Percentiles rank a stretch among this genome's conserved stretches.
These are phyloP conservation scores for Paramecium bursaria DNA, from an alignment of 73 alveolate genomes.

Conservation along the genomic window DNA sequence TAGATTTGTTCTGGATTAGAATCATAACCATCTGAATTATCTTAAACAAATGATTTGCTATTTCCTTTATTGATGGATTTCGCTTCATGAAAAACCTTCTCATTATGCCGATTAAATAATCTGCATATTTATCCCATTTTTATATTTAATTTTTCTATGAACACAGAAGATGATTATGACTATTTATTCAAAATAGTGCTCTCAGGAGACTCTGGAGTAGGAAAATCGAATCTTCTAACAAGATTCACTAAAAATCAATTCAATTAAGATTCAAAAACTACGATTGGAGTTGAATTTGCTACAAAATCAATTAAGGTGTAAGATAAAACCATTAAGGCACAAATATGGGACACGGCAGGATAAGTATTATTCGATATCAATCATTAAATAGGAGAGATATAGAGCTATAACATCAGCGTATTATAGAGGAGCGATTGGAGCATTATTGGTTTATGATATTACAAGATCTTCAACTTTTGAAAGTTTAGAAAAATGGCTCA, in stretches of 20 bases:
- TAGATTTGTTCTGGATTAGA: neutral
- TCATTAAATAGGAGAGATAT: constrained; percentile 71
- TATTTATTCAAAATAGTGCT: constrained; percentile 73
- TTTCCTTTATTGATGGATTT: too few species aligned
- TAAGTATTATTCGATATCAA: constrained; percentile 15
- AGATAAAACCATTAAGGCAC: constrained; percentile 71
- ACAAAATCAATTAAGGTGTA: constrained; percentile 66
- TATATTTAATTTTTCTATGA: too few species aligned
- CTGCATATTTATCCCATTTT: too few species aligned
- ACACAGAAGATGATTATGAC: constrained; percentile 74
- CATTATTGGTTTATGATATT: constrained; percentile 86
- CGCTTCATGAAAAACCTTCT: too few species aligned
- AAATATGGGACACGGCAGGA: constrained; percentile 91
- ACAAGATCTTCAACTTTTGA: constrained; percentile 77
- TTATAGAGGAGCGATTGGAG: constrained; percentile 82
- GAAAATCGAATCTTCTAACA: constrained; percentile 82
- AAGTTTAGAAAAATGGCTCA: constrained; percentile 78
- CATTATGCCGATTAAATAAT: too few species aligned
- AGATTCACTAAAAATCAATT: constrained; percentile 79
- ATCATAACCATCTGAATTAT: constrained; percentile 50
- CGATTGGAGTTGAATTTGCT: constrained; percentile 86
- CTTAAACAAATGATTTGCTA: neutral
- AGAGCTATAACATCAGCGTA: constrained; percentile 79
- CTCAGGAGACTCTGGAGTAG: constrained; percentile 86
- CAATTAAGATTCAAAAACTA: constrained; percentile 74